Conservation (phyloP, 345 rosid species). For the Psidium friedrichsthalianum region DNA sequence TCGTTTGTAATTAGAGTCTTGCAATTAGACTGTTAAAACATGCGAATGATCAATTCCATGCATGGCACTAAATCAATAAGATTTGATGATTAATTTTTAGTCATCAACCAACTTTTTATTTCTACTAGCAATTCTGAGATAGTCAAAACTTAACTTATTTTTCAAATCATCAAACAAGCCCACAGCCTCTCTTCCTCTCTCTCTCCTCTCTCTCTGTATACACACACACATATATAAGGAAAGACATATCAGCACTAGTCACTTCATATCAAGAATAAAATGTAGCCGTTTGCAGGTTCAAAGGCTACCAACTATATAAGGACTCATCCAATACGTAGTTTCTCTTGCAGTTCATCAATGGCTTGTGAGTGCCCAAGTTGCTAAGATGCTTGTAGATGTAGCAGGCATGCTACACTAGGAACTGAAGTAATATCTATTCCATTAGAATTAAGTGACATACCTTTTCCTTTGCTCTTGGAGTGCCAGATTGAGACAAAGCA, state of each 20-base stretch:
- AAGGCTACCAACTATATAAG: neutral
- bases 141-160: too few species aligned
- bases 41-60: too few species aligned
- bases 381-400: neutral
- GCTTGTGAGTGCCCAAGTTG: neutral
- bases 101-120: too few species aligned
- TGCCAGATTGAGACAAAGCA: slow-evolving; percentile 84
- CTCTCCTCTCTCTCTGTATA: too few species aligned
- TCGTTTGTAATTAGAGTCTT: neutral
- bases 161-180: too few species aligned
- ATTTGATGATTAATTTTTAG: too few species aligned
- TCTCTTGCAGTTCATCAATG: neutral
- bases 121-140: too few species aligned
- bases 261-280: neutral
- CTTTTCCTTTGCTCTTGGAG: slow-evolving; percentile 95
- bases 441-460: slow-evolving; percentile 16
- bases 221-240: neutral
- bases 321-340: neutral
- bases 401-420: neutral
- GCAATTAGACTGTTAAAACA: too few species aligned
- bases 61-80: too few species aligned
- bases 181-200: too few species aligned
- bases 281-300: neutral
- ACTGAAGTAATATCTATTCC: neutral
- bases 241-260: neutral